These are phyloP conservation scores for Spiraea crenata DNA, from an alignment of 331 rosid species.

Conservation along the genomic window DNA sequence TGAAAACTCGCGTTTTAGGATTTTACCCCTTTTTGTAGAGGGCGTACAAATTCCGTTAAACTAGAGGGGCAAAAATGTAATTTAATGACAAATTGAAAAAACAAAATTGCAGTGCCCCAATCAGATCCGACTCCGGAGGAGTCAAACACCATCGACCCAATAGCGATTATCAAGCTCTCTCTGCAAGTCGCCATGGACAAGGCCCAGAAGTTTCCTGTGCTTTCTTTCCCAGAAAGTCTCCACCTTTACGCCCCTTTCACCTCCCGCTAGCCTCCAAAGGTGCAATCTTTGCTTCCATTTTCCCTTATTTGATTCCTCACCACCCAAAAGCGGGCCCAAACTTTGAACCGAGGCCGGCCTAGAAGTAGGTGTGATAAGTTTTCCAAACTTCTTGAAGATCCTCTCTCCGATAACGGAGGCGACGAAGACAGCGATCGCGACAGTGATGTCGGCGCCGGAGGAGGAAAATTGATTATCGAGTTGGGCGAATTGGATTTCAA, in stretches of 20 bases:
- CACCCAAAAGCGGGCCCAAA: constrained; percentile 8
- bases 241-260: constrained; percentile 22
- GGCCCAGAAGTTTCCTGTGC: constrained; percentile 3
- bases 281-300: neutral
- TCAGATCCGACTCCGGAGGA: too few species aligned
- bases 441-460: constrained; percentile 23
- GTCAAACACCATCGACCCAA: too few species aligned
- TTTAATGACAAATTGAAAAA: too few species aligned
- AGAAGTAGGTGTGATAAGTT: constrained; percentile 42
- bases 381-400: constrained; percentile 34
- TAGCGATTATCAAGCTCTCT: too few species aligned
- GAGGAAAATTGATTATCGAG: constrained; percentile 28
- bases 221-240: constrained; percentile 27
- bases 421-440: constrained; percentile 44
- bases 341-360: constrained; percentile 48
- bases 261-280: constrained; percentile 46
- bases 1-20: too few species aligned
- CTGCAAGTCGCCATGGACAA: too few species aligned
- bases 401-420: constrained; percentile 29
- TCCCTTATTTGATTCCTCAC: constrained; percentile 12
- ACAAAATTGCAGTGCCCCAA: too few species aligned
- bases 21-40: too few species aligned
- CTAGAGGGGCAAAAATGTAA: too few species aligned
- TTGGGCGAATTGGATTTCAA: constrained; percentile 61
- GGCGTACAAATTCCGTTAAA: too few species aligned